Evolutionary conservation across 139 green algal species (phyloP).

Genomic region (Asterochloris erici): DNA sequence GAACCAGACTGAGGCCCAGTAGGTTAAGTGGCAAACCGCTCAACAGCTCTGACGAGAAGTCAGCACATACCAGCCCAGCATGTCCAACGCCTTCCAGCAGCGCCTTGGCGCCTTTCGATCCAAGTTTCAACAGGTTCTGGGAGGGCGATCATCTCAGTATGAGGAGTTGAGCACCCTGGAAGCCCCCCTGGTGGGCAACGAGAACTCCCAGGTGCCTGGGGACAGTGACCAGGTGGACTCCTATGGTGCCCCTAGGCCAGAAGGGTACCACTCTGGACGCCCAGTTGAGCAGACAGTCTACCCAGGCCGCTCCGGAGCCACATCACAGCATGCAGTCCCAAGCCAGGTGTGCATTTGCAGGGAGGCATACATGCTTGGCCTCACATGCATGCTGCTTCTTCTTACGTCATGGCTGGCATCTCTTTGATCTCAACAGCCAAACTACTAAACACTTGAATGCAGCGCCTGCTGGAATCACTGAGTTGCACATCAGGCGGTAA

Average conservation of each 20-base stretch:
- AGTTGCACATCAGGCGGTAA: neutral
- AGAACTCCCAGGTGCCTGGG: neutral
- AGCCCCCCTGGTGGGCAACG: slow-evolving; percentile 17
- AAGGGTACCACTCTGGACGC: neutral
- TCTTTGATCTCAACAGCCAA: neutral
- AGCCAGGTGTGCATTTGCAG: neutral
- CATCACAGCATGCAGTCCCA: neutral
- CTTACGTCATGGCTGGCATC: neutral
- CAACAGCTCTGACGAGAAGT: neutral
- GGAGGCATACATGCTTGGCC: neutral
- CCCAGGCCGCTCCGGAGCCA: neutral
- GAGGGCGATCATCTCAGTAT: slow-evolving; percentile 10
- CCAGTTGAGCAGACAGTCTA: neutral
- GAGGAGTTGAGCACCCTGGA: slow-evolving; percentile 22
- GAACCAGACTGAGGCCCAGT: no score
- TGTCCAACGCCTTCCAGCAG: slow-evolving; percentile 11
- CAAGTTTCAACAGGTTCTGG: slow-evolving; percentile 11
- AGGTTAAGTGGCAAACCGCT: neutral
- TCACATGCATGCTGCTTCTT: neutral
- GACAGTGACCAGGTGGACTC: slow-evolving; percentile 5
- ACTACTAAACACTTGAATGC: neutral
- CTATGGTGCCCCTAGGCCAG: slow-evolving; percentile 15
- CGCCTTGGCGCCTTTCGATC: slow-evolving; percentile 1
- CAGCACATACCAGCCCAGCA: neutral
- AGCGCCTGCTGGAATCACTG: neutral